Evolutionary conservation across 2,329 filamentous ascomycete genomes (phyloP).

Genomic region (Trichoderma brevicompactum): DNA sequence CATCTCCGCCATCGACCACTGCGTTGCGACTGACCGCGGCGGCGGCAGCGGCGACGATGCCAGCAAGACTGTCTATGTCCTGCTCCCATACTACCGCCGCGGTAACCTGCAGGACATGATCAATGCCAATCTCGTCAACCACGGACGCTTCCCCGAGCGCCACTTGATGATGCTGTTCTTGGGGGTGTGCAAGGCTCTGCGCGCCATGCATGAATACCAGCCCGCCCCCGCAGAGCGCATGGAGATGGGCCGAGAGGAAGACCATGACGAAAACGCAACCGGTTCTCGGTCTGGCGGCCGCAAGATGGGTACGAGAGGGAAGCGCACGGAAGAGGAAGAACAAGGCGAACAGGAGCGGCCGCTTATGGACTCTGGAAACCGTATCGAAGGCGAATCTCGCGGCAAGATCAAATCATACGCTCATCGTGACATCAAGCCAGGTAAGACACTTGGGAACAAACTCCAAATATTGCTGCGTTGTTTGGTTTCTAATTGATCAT

Average conservation of each 20-base stretch:
- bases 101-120: constrained; percentile 98
- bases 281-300: constrained; percentile 33
- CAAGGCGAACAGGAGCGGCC: constrained; percentile 78
- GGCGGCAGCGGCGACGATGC: constrained; percentile 62
- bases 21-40: constrained; percentile 74
- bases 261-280: constrained; percentile 43
- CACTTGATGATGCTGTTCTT: constrained; percentile 88
- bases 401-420: constrained; percentile 76
- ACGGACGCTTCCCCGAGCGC: constrained; percentile 85
- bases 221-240: constrained; percentile 52
- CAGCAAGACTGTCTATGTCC: constrained; percentile 93
- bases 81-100: constrained; percentile 91
- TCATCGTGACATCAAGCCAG: constrained; percentile 96
- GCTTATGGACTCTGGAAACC: constrained; percentile 77
- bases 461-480: neutral
- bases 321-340: constrained; percentile 65
- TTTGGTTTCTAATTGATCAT: constrained; percentile 3
- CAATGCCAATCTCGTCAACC: constrained; percentile 97
- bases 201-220: constrained; percentile 88
- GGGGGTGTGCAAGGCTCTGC: constrained; percentile 85
- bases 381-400: constrained; percentile 61
- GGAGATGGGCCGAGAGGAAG: constrained; percentile 55
- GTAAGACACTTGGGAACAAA: constrained; percentile 52
- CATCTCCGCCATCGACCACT: constrained; percentile 83
- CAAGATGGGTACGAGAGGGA: constrained; percentile 44